Evolutionary conservation across 2,329 filamentous ascomycete genomes (phyloP).

Genomic region (Colletotrichum sp.): DNA sequence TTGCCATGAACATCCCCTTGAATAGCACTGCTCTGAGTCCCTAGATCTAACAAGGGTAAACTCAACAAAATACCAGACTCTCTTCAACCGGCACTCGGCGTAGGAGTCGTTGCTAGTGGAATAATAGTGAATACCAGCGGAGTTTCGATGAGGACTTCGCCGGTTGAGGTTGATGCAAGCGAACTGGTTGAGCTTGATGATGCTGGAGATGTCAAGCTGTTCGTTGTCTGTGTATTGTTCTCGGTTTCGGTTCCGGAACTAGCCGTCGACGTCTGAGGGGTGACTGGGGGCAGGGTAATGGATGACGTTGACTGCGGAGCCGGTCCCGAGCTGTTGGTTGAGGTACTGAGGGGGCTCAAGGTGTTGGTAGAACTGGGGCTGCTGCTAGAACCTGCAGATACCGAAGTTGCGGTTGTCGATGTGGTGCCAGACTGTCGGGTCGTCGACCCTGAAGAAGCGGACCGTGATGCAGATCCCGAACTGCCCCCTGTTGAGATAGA

Average conservation of each 20-base stretch:
- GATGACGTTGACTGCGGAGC: neutral
- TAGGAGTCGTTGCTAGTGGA: neutral
- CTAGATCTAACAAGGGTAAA: neutral
- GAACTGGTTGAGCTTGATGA: neutral
- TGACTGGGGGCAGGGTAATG: neutral
- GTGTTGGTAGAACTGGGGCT: neutral
- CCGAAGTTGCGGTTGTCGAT: neutral
- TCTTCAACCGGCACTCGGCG: neutral
- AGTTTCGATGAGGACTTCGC: neutral
- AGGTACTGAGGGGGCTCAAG: neutral
- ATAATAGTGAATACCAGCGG: neutral
- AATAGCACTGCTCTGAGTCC: neutral
- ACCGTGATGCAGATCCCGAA: neutral
- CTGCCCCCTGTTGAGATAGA: neutral
- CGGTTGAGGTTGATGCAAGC: neutral
- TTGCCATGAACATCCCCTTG: neutral
- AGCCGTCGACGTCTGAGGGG: neutral
- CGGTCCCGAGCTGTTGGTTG: neutral
- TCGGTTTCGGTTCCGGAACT: neutral
- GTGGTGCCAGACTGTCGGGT: neutral
- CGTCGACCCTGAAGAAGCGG: neutral
- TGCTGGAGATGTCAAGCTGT: neutral
- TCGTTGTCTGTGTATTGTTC: neutral
- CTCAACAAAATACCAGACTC: fast-evolving
- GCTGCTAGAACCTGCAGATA: neutral